Base-by-base conservation (phyloP, 2,329 filamentous ascomycete genomes). In the Colletotrichum cordylinicola region DNA sequence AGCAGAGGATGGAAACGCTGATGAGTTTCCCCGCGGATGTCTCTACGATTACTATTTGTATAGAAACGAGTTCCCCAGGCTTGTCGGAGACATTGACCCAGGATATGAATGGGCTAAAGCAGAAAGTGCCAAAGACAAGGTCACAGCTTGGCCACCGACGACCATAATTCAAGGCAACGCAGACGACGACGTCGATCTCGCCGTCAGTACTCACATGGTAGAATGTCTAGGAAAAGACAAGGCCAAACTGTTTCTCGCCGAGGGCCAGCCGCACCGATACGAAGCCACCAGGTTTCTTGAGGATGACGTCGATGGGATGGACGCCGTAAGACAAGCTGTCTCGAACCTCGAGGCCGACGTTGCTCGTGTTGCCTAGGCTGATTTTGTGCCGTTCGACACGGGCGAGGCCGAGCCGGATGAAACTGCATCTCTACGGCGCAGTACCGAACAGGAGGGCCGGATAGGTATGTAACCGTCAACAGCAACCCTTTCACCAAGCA, bases 31-130 rank as follows among this genome's bases (percentile, higher is more conserved):
- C 18, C 77, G 81, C 2, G 80, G 80, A 1, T 64, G 78, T 43
- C 75, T 85, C 16, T 85, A 85, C 61, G 81, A 83, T 27, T 84
- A 84, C 76, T 84, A 81, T 64, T 80, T 82, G 18, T 77, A 84
- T 76, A 79, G 79, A 8, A 85, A 85, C 58, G 66, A 68, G 8
- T 85, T 80, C 74, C 58, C 79, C 3, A 69, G 72, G 4, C 66
- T 85, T 9, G 77, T 84, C 4, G 82, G 80, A 2, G 74, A 78
- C 8, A 72, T 83, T 9, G 83, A 85, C 48, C 77, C 74, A 2
- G 84, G 83, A 1, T 83, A 81, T n/a, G 78, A 80, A 9, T 84
- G 82, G 83, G 78, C 80, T 31, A 66, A 55, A 24, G 60, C 77
- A 2, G 65, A 68, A 15, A 60, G 72, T 13, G 16, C 76, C 0